phyloP scores from a whole-genome alignment of 495 filamentous ascomycete genomes.

The Aspergillus campestris region DNA sequence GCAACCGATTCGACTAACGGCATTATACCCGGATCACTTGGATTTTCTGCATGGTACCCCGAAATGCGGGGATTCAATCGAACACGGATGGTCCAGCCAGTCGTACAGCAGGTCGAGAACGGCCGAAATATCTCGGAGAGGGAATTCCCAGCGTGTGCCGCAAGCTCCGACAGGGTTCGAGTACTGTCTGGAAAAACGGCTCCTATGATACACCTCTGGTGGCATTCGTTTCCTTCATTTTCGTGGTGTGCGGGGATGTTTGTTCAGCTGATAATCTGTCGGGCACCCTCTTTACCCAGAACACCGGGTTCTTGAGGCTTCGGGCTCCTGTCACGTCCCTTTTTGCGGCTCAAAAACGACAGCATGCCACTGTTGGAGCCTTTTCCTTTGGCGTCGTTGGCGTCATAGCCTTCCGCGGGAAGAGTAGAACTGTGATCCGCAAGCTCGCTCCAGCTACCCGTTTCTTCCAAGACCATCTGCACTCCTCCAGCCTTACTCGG shows the following conservation, averaged over 20 bases:
- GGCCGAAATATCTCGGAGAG: neutral
- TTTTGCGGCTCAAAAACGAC: conserved; percentile 80
- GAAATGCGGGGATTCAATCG: neutral
- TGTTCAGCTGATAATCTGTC: conserved; percentile 44
- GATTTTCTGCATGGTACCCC: no score
- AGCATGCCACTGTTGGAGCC: conserved; percentile 65
- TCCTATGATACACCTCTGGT: no score
- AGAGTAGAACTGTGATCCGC: conserved; percentile 76
- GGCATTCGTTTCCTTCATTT: no score
- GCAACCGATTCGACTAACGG: no score
- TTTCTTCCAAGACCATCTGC: conserved; percentile 82
- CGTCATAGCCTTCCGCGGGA: conserved; percentile 51
- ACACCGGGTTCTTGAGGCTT: conserved; percentile 92
- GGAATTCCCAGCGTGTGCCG: neutral
- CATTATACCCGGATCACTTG: no score
- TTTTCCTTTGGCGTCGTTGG: conserved; percentile 40
- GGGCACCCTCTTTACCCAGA: conserved; percentile 87
- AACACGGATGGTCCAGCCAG: neutral
- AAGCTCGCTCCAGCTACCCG: conserved; percentile 82
- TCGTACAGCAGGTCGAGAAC: neutral
- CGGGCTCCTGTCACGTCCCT: conserved; percentile 81
- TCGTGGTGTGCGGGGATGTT: neutral
- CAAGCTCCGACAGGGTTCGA: no score
- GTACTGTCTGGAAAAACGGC: no score
- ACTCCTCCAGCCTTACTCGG: conserved; percentile 75